Base-by-base conservation (phyloP, 2,329 filamentous ascomycete genomes). In the Aureobasidium sp. region DNA sequence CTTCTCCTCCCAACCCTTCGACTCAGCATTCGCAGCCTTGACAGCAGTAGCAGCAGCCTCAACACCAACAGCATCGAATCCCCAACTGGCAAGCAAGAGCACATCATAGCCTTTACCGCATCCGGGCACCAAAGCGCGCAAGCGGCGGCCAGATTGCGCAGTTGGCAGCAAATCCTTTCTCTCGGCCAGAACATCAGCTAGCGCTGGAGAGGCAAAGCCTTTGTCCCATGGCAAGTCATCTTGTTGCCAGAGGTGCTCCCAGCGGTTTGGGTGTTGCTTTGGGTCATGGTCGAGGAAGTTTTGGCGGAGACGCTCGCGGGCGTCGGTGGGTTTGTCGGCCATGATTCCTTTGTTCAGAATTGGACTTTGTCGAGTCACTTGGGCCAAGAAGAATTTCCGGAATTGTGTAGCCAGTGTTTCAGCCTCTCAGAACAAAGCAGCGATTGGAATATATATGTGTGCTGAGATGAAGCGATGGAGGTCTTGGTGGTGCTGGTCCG, bases 101-200 rank as follows among this genome's bases (percentile, higher is more conserved):
- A 91, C 88, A 75, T 96, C 91, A 69, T 94, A 88, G 5, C 91
- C 91, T 50, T 83, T 82, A 0, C 91, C 91, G 73, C 91, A 96
- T 5, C 90, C 91, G 0, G 91, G 89, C 0, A 96, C 87, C 9
- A 95, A 77, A 1, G 87, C 90, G 61, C 77, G 78, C 67, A 81
- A 82, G 61, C 72, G 76, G 68, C 63, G 55, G 11, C 60, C 58
- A 36, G 61, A 47, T 11, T 61, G 36, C 1, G 70, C 60, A 5
- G 63, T 59, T 3, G 68, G 66, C 11, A 72, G 63, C 36, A 68
- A 34, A 6, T 67, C 64, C 30, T 39, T 36, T 11, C 30, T 30
- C 5, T 63, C 45, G 13, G 73, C 67, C 30, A 87, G 72, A 1
- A 79, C 70, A 64, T 86, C 84, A 39, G 79, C 77, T 36, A 87